Evolutionary conservation across 2,329 filamentous ascomycete species (phyloP), one percentile per base, ranked within the genome.

Genomic region (Microdochium trichocladiopsis): DNA sequence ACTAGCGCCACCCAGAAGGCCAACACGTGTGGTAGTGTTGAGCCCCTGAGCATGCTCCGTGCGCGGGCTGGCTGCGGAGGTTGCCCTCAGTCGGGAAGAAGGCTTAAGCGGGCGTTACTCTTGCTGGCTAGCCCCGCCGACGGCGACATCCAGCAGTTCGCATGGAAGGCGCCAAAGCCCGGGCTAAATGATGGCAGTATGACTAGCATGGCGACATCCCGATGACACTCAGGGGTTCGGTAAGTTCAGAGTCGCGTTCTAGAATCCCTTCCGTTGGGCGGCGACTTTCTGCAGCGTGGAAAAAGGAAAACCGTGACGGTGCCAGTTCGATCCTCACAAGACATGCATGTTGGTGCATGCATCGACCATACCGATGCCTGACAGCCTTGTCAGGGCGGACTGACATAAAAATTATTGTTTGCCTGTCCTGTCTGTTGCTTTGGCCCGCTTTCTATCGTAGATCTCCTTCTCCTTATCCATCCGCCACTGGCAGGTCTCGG

Each of bases 401-500:
- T 9, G n/a, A 22, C 41, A 9, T 22, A 31, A 50, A 21, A 37
- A 47, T 48, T 36, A 31, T 24, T 43, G 28, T 45, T 51, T 33
- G 23, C 49, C 33, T 23, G 31, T 21, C 22, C 24, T 25, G 24
- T 5, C 28, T 16, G n/a, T 43, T 53, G 25, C 52, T 53, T 48
- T 56, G 41, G 16, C 18, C 18, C 41, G 41, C 61, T 49, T 56
- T 59, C 28, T 50, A 56, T 31, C 63, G 43, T 24, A 61, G 57
- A 57, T 58, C 63, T 87, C 82, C 55, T 82, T 77, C 51, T 92
- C 82, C 68, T 88, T 86, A 11, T 76, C 75, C 59, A 79, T 75
- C 36, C 92, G 76, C 93, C 93, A 97, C 12, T 79, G 77, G 66
- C 93, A 97, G 2, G 74, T 76, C 2, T 89, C 84, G 0, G 78